Evolutionary conservation across 176 grass and related monocot species (phyloP).

Genomic region (Carex littledalei): DNA sequence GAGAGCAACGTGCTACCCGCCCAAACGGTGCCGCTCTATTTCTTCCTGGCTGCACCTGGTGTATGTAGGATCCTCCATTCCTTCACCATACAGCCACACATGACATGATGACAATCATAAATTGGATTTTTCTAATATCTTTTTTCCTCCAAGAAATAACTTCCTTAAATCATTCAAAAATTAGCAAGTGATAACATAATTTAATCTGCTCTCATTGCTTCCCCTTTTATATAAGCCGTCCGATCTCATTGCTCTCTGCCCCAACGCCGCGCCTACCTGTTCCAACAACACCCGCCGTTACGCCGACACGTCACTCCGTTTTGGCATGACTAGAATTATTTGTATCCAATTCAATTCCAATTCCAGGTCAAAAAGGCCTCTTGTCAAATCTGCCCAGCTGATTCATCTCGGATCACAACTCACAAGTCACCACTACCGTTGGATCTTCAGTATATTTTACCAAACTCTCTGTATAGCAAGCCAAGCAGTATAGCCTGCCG

Average conservation of each 20-base stretch:
- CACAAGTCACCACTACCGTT: not conserved
- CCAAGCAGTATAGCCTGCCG: too few species aligned
- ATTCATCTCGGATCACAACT: not conserved
- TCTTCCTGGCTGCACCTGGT: not conserved
- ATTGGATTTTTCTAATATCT: too few species aligned
- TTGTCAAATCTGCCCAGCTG: not conserved
- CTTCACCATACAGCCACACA: not conserved
- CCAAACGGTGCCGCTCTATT: not conserved
- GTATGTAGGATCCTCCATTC: not conserved
- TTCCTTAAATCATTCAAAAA: too few species aligned
- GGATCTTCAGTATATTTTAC: slow-evolving; percentile 1
- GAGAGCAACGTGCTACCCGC: slow-evolving; percentile 20
- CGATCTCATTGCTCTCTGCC: too few species aligned
- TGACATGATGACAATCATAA: not conserved
- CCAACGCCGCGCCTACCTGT: not conserved
- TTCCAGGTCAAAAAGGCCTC: too few species aligned
- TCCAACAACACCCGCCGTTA: not conserved
- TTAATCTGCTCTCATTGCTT: not conserved
- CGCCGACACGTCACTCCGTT: slow-evolving; percentile 14
- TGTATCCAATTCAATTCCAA: not conserved
- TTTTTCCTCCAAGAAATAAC: too few species aligned
- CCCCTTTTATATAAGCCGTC: too few species aligned
- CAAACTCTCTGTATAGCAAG: not conserved
- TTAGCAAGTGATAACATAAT: too few species aligned
- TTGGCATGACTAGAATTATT: not conserved